Evolutionary conservation across 225 moss, liverwort and hornwort genomes (phyloP).

Genomic region (Marchantia polymorpha): DNA sequence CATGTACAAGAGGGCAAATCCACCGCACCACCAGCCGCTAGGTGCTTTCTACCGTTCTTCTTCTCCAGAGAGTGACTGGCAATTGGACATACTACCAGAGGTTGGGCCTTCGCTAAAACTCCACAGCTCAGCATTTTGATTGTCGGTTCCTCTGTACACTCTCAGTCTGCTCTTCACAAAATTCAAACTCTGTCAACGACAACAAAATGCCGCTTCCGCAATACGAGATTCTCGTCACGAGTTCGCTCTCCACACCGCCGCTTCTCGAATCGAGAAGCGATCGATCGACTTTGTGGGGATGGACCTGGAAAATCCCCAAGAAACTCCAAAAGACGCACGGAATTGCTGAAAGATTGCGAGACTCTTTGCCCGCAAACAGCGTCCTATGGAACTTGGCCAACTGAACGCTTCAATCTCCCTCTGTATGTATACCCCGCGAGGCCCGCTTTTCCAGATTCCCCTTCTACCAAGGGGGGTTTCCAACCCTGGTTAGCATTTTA

Average conservation of each 20-base stretch:
- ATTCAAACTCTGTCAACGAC: not conserved
- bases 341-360: slow-evolving; percentile 27
- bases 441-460: not conserved
- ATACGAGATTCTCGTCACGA: not conserved
- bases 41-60: slow-evolving; percentile 8
- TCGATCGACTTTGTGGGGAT: not conserved
- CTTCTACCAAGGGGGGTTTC: not conserved
- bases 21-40: not conserved
- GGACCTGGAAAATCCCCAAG: not conserved
- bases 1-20: slow-evolving; percentile 20
- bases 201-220: not conserved
- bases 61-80: slow-evolving; percentile 9
- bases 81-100: slow-evolving; percentile 22
- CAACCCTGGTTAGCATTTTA: not conserved
- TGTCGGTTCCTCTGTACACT: not conserved
- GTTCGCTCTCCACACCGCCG: not conserved
- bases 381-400: slow-evolving; percentile 8
- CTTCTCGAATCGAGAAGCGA: not conserved
- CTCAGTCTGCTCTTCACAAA: not conserved
- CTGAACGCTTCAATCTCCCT: not conserved
- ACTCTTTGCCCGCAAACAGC: slow-evolving; percentile 1
- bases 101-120: slow-evolving; percentile 11
- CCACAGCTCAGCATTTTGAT: slow-evolving; percentile 37
- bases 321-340: slow-evolving; percentile 20
- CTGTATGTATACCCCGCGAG: not conserved